These are phyloP conservation scores for Wickerhamia fluorescens DNA, from an alignment of 805 yeast species.

Conservation along the genomic window DNA sequence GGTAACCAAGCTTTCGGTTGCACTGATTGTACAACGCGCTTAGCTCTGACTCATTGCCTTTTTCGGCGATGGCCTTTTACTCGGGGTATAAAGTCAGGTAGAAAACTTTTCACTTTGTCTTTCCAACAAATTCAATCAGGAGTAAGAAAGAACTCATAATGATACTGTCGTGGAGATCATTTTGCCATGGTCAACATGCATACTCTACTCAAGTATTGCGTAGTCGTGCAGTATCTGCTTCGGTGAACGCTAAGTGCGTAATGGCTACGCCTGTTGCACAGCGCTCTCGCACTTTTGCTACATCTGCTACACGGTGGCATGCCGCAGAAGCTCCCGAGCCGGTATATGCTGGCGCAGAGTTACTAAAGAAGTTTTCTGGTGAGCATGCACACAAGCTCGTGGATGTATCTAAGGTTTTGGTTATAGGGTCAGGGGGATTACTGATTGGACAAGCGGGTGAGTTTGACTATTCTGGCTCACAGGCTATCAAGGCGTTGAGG, in stretches of 20 bases:
- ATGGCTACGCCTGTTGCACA: too few relatives aligned
- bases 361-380: slow-evolving; percentile 49
- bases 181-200: too few relatives aligned
- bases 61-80: slow-evolving; percentile 19
- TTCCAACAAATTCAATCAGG: too few relatives aligned
- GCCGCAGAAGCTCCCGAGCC: slow-evolving; percentile 13
- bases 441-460: slow-evolving; percentile 99
- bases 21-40: slow-evolving; percentile 26
- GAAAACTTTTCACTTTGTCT: slow-evolving; percentile 14
- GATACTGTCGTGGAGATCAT: too few relatives aligned
- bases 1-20: too few relatives aligned
- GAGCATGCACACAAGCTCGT: slow-evolving; percentile 63
- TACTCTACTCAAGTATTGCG: too few relatives aligned
- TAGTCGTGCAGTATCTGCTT: neutral
- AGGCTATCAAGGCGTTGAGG: slow-evolving; percentile 90
- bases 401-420: slow-evolving; percentile 79
- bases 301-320: too few relatives aligned
- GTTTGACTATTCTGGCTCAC: slow-evolving; percentile 95
- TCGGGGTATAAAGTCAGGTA: too few relatives aligned
- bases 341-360: slow-evolving; percentile 56
- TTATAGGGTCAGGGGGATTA: slow-evolving; percentile 95
- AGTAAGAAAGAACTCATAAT: too few relatives aligned
- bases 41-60: slow-evolving; percentile 27
- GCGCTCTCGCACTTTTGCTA: too few relatives aligned
- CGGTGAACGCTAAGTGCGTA: too few relatives aligned